Evolutionary conservation across 371 early-diverging fungal species (phyloP).

Genomic region (Chytridiales sp.): DNA sequence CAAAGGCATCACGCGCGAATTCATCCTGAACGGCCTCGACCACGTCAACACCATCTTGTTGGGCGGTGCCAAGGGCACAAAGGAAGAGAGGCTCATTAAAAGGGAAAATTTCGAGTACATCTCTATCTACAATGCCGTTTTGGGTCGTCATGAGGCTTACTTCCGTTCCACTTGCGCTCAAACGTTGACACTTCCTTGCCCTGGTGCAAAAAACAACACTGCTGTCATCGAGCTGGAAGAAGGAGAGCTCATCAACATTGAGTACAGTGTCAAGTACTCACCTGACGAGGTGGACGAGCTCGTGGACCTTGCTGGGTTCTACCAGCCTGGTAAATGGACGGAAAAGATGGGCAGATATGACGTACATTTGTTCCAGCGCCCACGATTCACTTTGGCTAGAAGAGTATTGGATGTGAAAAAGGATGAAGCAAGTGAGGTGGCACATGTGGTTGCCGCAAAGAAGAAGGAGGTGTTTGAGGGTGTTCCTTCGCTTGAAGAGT

Average conservation of each 20-base stretch:
- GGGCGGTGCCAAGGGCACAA: neutral
- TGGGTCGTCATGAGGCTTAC: slow-evolving; percentile 82
- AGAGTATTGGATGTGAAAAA: slow-evolving; percentile 22
- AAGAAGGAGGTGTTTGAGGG: neutral
- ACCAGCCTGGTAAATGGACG: slow-evolving; percentile 59
- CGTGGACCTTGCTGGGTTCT: slow-evolving; percentile 55
- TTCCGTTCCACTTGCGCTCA: slow-evolving; percentile 60
- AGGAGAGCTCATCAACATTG: slow-evolving; percentile 84
- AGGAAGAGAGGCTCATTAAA: slow-evolving; percentile 45
- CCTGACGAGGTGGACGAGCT: slow-evolving; percentile 58
- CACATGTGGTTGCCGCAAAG: neutral
- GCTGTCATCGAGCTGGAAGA: slow-evolving; percentile 46
- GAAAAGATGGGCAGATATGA: slow-evolving; percentile 64
- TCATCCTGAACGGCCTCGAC: slow-evolving; percentile 81
- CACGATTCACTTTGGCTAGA: slow-evolving; percentile 60
- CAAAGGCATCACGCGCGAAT: slow-evolving; percentile 71
- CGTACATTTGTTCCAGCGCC: slow-evolving; percentile 71
- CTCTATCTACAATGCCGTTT: slow-evolving; percentile 66
- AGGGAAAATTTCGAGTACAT: slow-evolving; percentile 65
- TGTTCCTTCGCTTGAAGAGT: slow-evolving; percentile 63
- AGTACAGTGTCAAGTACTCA: slow-evolving; percentile 84
- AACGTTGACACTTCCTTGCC: slow-evolving; percentile 43
- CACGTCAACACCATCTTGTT: slow-evolving; percentile 72
- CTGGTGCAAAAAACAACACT: slow-evolving; percentile 28
- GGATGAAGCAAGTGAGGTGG: slow-evolving; percentile 22